These are phyloP conservation scores for Rhizophlyctis rosea DNA, from an alignment of 192 early-diverging fungal genomes.

Conservation along the genomic window DNA sequence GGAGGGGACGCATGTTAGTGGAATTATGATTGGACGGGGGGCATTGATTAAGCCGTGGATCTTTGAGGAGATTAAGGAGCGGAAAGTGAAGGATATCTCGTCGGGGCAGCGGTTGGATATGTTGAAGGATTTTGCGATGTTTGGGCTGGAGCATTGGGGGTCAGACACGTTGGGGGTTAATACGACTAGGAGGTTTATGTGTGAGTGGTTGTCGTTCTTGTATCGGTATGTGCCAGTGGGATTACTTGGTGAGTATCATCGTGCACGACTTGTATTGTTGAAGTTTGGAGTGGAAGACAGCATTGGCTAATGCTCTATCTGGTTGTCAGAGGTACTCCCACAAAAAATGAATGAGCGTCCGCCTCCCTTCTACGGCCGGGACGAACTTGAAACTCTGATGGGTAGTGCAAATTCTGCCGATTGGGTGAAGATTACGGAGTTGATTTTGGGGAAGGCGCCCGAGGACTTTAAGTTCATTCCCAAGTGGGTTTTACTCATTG, in stretches of 20 bases:
- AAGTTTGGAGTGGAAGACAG: background rate
- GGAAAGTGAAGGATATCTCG: constrained; percentile 87
- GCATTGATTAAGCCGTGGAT: constrained; percentile 98
- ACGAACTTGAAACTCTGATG: constrained; percentile 94
- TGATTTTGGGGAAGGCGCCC: constrained; percentile 86
- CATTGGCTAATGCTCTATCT: background rate
- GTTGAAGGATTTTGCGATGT: constrained; percentile 72
- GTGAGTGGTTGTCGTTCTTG: constrained; percentile 51
- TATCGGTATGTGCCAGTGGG: constrained; percentile 87
- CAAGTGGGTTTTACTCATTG: constrained; percentile 47
- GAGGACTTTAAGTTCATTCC: constrained; percentile 85
- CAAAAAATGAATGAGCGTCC: constrained; percentile 91
- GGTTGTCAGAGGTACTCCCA: constrained; percentile 69
- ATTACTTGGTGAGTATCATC: constrained; percentile 45
- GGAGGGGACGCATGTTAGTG: constrained; percentile 55
- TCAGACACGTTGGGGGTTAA: constrained; percentile 84
- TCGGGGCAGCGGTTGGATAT: constrained; percentile 88
- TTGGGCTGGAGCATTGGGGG: constrained; percentile 96
- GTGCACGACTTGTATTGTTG: background rate
- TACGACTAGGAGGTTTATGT: constrained; percentile 65
- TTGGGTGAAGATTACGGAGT: constrained; percentile 93
- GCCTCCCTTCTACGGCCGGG: constrained; percentile 76
- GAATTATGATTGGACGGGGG: constrained; percentile 89
- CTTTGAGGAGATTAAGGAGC: constrained; percentile 87
- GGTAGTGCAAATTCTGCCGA: constrained; percentile 71